These are phyloP conservation scores for Babesia bigemina DNA, from an alignment of 169 alveolate genomes.

Conservation along the genomic window DNA sequence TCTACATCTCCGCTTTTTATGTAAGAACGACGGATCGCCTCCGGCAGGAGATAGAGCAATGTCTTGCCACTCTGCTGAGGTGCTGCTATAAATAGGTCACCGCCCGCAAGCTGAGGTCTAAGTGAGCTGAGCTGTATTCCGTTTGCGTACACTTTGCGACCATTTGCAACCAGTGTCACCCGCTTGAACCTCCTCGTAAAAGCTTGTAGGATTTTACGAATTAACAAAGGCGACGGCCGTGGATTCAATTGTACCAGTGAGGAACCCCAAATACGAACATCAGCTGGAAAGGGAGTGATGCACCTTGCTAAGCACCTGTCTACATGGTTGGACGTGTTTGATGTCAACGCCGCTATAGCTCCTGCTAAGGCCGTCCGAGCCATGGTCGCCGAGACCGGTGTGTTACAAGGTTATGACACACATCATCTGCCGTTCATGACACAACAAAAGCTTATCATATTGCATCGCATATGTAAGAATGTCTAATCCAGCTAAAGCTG, in stretches of 20 bases:
- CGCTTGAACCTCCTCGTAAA: constrained; percentile 36
- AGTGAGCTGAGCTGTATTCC: constrained; percentile 39
- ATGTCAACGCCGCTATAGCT: background rate
- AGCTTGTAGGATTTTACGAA: constrained; percentile 1
- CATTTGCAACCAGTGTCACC: constrained; percentile 19
- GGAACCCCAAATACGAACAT: constrained; percentile 70
- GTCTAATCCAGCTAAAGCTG: background rate
- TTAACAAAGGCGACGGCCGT: background rate
- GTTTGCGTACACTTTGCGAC: constrained; percentile 43
- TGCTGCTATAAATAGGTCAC: constrained; percentile 56
- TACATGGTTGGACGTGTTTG: constrained; percentile 10
- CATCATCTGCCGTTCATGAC: background rate
- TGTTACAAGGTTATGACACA: background rate
- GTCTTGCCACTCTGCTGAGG: constrained; percentile 62
- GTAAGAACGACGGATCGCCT: constrained; percentile 20
- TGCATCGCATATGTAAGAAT: background rate
- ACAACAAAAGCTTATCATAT: background rate
- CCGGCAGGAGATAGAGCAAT: constrained; percentile 59
- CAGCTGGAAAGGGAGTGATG: constrained; percentile 27
- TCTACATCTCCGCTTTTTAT: background rate
- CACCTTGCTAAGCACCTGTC: constrained; percentile 2
- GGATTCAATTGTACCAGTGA: constrained; percentile 54
- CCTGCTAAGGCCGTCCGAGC: background rate
- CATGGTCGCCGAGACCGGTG: constrained; percentile 1
- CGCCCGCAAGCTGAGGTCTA: constrained; percentile 64